Conservation (phyloP, 108 stramenopile genomes). For the Skeletonema costatum region DNA sequence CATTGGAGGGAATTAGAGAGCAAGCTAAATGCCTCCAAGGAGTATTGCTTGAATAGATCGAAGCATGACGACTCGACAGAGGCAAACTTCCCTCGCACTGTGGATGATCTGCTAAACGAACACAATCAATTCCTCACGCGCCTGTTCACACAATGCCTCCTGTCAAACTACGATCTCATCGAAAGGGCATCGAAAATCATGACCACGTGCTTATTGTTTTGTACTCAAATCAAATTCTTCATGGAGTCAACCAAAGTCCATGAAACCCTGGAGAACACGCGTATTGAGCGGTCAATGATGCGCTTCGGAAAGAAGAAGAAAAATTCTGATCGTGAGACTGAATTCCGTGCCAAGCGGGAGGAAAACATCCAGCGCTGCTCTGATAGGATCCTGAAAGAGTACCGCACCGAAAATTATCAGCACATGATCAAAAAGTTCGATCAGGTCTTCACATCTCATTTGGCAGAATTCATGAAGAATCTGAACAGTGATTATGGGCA, state of each 20-base stretch:
- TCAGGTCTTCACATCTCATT: slow-evolving; percentile 72
- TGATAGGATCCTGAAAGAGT: slow-evolving; percentile 62
- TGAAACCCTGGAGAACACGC: slow-evolving; percentile 36
- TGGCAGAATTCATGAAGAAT: slow-evolving; percentile 77
- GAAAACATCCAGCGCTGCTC: slow-evolving; percentile 34
- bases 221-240: slow-evolving; percentile 85
- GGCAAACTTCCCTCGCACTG: slow-evolving; percentile 56
- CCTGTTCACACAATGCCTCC: slow-evolving; percentile 90
- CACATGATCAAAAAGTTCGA: slow-evolving; percentile 81
- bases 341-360: slow-evolving; percentile 62
- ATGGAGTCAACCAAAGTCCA: slow-evolving; percentile 70
- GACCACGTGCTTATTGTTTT: slow-evolving; percentile 83
- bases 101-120: slow-evolving; percentile 85
- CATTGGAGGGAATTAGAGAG: slow-evolving; percentile 84
- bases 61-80: slow-evolving; percentile 3
- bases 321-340: slow-evolving; percentile 21
- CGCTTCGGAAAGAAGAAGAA: slow-evolving; percentile 29
- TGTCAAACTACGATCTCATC: slow-evolving; percentile 87
- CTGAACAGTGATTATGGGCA: slow-evolving; percentile 41
- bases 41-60: slow-evolving; percentile 17
- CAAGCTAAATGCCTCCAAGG: slow-evolving; percentile 32
- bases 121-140: slow-evolving; percentile 90
- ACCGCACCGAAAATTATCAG: slow-evolving; percentile 68
- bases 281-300: slow-evolving; percentile 47
- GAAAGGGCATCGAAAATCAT: slow-evolving; percentile 69